Conservation (phyloP, 2,329 filamentous ascomycete species). For the Ascochyta rabiei region DNA sequence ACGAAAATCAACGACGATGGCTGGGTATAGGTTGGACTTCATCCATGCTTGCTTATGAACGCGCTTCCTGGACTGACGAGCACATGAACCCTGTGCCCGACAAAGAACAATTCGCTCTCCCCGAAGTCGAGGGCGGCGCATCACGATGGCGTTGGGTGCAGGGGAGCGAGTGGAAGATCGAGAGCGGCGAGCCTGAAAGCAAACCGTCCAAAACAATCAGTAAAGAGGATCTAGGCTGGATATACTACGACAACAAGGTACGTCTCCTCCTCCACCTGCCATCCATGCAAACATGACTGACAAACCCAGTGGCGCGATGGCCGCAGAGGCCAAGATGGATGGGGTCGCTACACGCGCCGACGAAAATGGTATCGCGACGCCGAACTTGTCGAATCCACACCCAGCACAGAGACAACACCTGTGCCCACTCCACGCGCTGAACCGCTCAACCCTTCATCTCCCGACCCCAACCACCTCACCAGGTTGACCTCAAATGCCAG, state of each 20-base stretch:
- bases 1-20: slow-evolving; percentile 96
- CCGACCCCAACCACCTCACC: slow-evolving; percentile 29
- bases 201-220: slow-evolving; percentile 46
- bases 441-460: slow-evolving; percentile 35
- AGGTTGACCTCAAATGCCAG: slow-evolving; percentile 35
- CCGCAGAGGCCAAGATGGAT: slow-evolving; percentile 82
- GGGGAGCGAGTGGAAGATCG: slow-evolving; percentile 85
- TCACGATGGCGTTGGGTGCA: slow-evolving; percentile 81
- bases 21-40: slow-evolving; percentile 93
- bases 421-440: slow-evolving; percentile 49
- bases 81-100: slow-evolving; percentile 81
- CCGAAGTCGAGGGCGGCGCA: slow-evolving; percentile 67
- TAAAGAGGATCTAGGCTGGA: slow-evolving; percentile 75
- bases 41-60: slow-evolving; percentile 87
- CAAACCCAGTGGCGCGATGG: slow-evolving; percentile 80
- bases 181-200: slow-evolving; percentile 63
- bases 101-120: slow-evolving; percentile 74
- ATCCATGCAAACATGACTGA: slow-evolving; percentile 17
- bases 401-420: slow-evolving; percentile 53
- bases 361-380: slow-evolving; percentile 97
- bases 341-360: slow-evolving; percentile 91
- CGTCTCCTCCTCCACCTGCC: background rate
- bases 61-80: slow-evolving; percentile 93
- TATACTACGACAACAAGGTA: slow-evolving; percentile 98
- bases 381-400: slow-evolving; percentile 79